Evolutionary conservation across 116 monocot genomes (phyloP).

Genomic region (Cymodocea nodosa): DNA sequence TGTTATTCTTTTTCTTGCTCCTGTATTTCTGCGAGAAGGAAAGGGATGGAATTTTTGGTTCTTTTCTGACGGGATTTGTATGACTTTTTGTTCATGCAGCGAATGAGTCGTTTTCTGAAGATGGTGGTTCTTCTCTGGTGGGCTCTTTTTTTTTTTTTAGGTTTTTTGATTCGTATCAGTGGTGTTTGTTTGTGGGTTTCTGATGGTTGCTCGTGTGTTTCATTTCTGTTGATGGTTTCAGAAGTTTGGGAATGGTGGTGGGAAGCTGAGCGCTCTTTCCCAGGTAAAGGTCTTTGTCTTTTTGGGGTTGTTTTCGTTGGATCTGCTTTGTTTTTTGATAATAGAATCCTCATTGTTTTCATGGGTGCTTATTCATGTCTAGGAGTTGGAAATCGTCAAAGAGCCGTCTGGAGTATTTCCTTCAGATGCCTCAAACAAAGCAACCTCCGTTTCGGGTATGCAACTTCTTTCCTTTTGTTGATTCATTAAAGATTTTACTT

Average conservation of each 20-base stretch:
- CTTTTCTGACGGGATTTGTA: background rate
- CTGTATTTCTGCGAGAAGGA: background rate
- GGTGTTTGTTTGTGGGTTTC: background rate
- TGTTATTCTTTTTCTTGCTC: slow-evolving; percentile 8
- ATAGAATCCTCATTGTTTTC: background rate
- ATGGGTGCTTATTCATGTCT: background rate
- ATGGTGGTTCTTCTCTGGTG: slow-evolving; percentile 31
- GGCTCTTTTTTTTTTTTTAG: background rate
- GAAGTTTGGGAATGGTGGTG: slow-evolving; percentile 23
- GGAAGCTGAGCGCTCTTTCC: slow-evolving; percentile 25
- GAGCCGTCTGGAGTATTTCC: slow-evolving; percentile 34
- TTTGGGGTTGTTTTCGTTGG: background rate
- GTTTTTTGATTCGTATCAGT: no score
- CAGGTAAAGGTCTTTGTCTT: slow-evolving; percentile 17
- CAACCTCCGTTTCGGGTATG: background rate
- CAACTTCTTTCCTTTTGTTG: slow-evolving; percentile 16
- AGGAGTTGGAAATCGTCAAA: slow-evolving; percentile 16
- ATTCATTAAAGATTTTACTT: background rate
- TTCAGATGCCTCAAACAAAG: slow-evolving; percentile 14
- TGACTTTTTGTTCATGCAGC: slow-evolving; percentile 24
- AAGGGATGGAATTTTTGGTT: no score
- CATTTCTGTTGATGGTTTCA: slow-evolving; percentile 7
- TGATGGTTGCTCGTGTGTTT: background rate
- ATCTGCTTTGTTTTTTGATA: background rate
- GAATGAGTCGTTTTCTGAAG: slow-evolving; percentile 25